Evolutionary conservation across 2,329 filamentous ascomycete species (phyloP), one percentile per base, ranked within the genome.

Genomic region (Cadophora luteo-olivacea): DNA sequence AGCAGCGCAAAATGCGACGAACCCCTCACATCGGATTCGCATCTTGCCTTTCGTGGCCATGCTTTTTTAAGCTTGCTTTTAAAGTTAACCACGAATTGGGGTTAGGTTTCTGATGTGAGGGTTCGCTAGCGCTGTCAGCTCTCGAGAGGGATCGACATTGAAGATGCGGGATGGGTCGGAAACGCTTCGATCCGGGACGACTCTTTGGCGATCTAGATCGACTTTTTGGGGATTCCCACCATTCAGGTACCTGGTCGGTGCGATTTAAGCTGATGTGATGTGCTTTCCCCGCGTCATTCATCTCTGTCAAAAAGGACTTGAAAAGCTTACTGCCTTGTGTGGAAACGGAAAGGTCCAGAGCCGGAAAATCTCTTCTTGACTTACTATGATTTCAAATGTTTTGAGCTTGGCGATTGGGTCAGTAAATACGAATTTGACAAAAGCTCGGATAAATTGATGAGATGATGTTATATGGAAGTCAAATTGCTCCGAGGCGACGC

Each of bases 81-180:
- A 61, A 41, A 51, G 22, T 57, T 48, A 48, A 61, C 22, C 22
- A 19, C 48, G 45, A 8, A 36, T 32, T 38, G 61, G 32, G 11
- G 55, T 32, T 49, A 41, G 16, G 9, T 58, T 58, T 5, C 11
- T 16, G 12, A 5, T 19, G 12, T 38, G 5, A 16, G 4, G 8
- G n/a, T 16, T 16, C 16, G 16, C 11, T 29, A 32, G n/a, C 36
- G 24, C 38, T 48, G 24, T 49, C 55, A 48, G 38, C 24, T 14
- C 16, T 2, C 36, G 5, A 48, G 24, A 14, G 25, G 25, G 45
- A 49, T 49, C 38, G 38, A 49, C 60, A 33, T 25, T 41, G 41
- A 48, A 51, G 22, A 45, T 48, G 60, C 45, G 60, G 60, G 60
- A 51, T 12, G 25, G 33, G 45, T 51, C 62, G 62, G 51, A 64